phyloP scores from a whole-genome alignment of 352 stramenopile species.

The Poterioochromonas sp. region DNA sequence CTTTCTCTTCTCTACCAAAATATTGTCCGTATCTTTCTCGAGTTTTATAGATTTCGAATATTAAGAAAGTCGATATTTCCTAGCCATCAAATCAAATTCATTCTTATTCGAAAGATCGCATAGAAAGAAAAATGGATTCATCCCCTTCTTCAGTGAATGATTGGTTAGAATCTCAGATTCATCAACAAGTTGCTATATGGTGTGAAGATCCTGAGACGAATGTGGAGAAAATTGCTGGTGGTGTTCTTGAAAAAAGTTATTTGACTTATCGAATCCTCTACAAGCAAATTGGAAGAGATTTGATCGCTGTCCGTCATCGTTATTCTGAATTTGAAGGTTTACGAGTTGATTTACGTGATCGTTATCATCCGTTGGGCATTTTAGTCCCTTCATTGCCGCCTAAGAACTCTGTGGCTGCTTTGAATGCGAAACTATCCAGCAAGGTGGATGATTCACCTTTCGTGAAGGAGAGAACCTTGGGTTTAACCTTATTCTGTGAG shows the following conservation, averaged over 20 bases:
- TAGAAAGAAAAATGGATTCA: no score
- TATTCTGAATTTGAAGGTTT: constrained; percentile 29
- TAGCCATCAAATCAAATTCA: no score
- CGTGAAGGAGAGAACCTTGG: constrained; percentile 22
- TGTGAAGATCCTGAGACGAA: constrained; percentile 28
- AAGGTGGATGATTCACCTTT: neutral
- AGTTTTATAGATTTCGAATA: no score
- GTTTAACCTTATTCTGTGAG: constrained; percentile 31
- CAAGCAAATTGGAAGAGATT: constrained; percentile 24
- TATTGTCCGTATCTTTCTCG: no score
- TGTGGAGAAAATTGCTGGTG: neutral
- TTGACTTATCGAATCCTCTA: constrained; percentile 18
- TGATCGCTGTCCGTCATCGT: constrained; percentile 13
- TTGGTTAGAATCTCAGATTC: neutral
- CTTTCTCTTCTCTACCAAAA: no score
- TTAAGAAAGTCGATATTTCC: no score
- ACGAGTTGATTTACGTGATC: neutral
- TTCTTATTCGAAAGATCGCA: no score
- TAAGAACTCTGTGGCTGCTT: constrained; percentile 15
- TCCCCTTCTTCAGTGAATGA: no score
- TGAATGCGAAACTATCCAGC: neutral
- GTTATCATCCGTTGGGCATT: constrained; percentile 23
- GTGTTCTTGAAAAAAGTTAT: neutral
- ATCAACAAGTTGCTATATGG: constrained; percentile 1
- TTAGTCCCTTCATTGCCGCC: constrained; percentile 16